These are phyloP conservation scores for Primulina eburnea DNA, from an alignment of 257 asterid species.

Conservation along the genomic window DNA sequence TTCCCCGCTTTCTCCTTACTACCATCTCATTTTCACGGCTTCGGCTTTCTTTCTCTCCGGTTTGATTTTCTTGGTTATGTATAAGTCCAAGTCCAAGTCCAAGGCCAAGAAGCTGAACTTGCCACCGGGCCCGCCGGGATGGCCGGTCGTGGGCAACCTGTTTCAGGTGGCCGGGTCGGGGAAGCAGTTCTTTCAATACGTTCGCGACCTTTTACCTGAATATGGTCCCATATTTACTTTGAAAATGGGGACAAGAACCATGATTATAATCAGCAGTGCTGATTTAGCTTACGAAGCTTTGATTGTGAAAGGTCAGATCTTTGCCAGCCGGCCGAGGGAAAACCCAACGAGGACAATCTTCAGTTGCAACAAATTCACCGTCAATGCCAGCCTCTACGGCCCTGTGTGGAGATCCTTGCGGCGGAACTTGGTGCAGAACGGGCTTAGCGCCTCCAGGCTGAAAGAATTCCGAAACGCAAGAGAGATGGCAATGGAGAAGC, in stretches of 20 bases:
- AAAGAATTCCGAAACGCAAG: constrained; percentile 51
- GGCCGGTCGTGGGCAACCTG: constrained; percentile 83
- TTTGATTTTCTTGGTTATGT: constrained; percentile 44
- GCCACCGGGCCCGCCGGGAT: constrained; percentile 94
- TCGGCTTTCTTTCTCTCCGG: constrained; percentile 43
- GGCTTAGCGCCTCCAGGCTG: constrained; percentile 56
- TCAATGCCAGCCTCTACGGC: constrained; percentile 76
- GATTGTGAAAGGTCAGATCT: constrained; percentile 62
- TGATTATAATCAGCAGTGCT: constrained; percentile 63
- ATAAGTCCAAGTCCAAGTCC: constrained; percentile 42
- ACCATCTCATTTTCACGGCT: constrained; percentile 59
- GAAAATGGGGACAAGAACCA: constrained; percentile 75
- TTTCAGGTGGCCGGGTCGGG: constrained; percentile 86
- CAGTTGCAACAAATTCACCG: constrained; percentile 84
- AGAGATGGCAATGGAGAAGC: constrained; percentile 65
- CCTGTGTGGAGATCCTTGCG: constrained; percentile 86
- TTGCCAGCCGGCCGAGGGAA: constrained; percentile 78
- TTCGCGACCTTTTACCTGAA: constrained; percentile 52
- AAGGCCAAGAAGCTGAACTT: constrained; percentile 49
- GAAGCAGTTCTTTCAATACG: constrained; percentile 66
- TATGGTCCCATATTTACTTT: constrained; percentile 78
- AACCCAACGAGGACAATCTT: constrained; percentile 75
- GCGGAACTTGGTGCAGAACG: constrained; percentile 87
- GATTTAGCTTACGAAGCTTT: constrained; percentile 64
- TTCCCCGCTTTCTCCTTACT: constrained; percentile 51